Evolutionary conservation across 2,329 filamentous ascomycete species (phyloP), one percentile per base, ranked within the genome.

Genomic region (Aspergillus puulaauensis): DNA sequence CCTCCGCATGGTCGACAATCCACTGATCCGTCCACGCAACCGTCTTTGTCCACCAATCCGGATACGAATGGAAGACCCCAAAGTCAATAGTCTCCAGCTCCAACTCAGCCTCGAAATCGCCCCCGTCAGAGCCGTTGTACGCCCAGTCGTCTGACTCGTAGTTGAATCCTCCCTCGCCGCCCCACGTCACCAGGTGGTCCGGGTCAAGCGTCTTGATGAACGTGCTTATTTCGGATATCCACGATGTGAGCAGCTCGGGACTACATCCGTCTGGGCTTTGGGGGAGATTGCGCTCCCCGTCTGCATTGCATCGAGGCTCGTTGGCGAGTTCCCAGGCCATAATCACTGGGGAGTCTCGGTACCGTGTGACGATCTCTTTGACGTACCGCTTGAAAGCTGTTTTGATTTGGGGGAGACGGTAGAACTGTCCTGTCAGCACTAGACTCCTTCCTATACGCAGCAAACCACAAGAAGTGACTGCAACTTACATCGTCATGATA

Each of bases 281-380:
- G 8, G 56, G 59, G 6, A 61, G 53, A 17, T 52, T 61, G n/a
- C 59, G 59, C 14, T 49, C 37, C 7, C 54, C 50, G 49, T 61
- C 59, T 4, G 56, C 59, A 7, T 39, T 41, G 51, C 61, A 61
- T 24, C 61, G 61, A 14, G 61, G 61, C 58, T 63, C 58, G 23
- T 63, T 63, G 8, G 50, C 58, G 0, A 63, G 47, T 12, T 63
- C 61, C 58, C 61, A 62, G 7, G 58, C 58, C 35, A 63, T 59
- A 24, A 63, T 59, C 1, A 44, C 58, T 1, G 56, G 53, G 1
- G 58, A 61, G 39, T 61, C 14, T 7, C 27, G 27, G 51, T 61
- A 63, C 11, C 61, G 58, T 3, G 53, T 45, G n/a, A 63, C 52
- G 23, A 63, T 52, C 8, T 49, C 56, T 23, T 61, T 59, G 31